These are phyloP conservation scores for Blakeslea trispora DNA, from an alignment of 371 early-diverging fungal genomes.

Conservation along the genomic window DNA sequence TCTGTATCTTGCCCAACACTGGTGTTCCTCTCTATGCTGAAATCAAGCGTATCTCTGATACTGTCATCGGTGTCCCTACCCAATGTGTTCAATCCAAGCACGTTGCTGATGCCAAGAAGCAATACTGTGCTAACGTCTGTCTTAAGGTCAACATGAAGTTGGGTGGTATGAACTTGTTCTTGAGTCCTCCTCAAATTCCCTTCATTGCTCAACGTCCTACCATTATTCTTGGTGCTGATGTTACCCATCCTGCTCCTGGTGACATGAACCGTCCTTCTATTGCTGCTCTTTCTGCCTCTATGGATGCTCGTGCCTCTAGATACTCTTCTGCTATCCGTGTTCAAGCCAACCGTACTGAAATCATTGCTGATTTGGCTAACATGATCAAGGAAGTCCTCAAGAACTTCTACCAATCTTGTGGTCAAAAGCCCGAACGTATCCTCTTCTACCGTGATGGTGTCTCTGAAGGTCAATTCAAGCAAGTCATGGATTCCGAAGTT, in stretches of 20 bases:
- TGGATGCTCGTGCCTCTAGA: slow-evolving; percentile 85
- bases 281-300: slow-evolving; percentile 67
- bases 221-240: slow-evolving; percentile 96
- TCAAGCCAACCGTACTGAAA: slow-evolving; percentile 85
- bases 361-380: slow-evolving; percentile 80
- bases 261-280: slow-evolving; percentile 80
- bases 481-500: slow-evolving; percentile 81
- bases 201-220: slow-evolving; percentile 78
- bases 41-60: slow-evolving; percentile 94
- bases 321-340: slow-evolving; percentile 83
- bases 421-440: slow-evolving; percentile 82
- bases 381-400: slow-evolving; percentile 86
- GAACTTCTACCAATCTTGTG: slow-evolving; percentile 76
- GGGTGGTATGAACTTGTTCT: slow-evolving; percentile 76
- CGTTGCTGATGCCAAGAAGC: slow-evolving; percentile 58
- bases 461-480: slow-evolving; percentile 87
- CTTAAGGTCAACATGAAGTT: slow-evolving; percentile 91
- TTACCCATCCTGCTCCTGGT: slow-evolving; percentile 87
- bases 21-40: slow-evolving; percentile 88
- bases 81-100: slow-evolving; percentile 92
- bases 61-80: slow-evolving; percentile 85
- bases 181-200: slow-evolving; percentile 46
- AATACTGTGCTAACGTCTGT: slow-evolving; percentile 77
- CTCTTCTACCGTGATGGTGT: slow-evolving; percentile 95
- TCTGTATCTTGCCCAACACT: slow-evolving; percentile 88